A percentile compares a stretch with the other conserved stretches of the same genome.
Conservation (phyloP, 2,329 filamentous ascomycete genomes). For the Pseudocercospora fijiensis region DNA sequence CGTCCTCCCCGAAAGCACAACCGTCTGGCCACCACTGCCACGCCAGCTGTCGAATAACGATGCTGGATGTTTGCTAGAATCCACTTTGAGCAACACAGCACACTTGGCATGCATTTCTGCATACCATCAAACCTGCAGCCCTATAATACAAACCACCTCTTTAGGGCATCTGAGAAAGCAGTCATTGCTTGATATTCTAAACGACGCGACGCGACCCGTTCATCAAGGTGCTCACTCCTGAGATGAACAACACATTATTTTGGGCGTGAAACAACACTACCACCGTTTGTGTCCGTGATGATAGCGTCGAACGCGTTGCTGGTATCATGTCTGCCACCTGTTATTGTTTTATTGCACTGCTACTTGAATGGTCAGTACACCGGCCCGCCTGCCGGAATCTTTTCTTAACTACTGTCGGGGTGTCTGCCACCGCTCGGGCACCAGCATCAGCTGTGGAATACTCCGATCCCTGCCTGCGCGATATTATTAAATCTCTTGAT, state of each 20-base stretch:
- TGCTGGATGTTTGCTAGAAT: background rate
- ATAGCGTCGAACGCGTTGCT: background rate
- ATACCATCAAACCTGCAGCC: background rate
- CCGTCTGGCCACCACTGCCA: background rate
- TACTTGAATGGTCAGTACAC: background rate
- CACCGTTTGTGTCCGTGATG: background rate
- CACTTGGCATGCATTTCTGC: background rate
- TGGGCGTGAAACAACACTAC: background rate
- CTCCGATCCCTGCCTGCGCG: background rate
- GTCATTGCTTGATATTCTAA: background rate
- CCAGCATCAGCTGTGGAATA: background rate
- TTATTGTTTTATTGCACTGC: background rate
- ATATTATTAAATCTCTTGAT: background rate
- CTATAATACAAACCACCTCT: background rate
- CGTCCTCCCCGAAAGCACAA: background rate
- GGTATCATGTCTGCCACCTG: background rate
- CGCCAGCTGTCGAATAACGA: too few relatives aligned
- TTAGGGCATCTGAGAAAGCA: background rate
- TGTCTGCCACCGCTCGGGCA: background rate
- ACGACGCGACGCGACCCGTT: background rate
- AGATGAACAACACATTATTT: background rate
- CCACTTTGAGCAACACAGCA: background rate
- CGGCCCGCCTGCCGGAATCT: background rate
- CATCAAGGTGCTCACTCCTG: constrained; percentile 3
- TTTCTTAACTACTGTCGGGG: background rate